Evolutionary conservation across 257 asterid species (phyloP), one percentile per base, ranked within the genome.

Genomic region (Nicotiana undulata): DNA sequence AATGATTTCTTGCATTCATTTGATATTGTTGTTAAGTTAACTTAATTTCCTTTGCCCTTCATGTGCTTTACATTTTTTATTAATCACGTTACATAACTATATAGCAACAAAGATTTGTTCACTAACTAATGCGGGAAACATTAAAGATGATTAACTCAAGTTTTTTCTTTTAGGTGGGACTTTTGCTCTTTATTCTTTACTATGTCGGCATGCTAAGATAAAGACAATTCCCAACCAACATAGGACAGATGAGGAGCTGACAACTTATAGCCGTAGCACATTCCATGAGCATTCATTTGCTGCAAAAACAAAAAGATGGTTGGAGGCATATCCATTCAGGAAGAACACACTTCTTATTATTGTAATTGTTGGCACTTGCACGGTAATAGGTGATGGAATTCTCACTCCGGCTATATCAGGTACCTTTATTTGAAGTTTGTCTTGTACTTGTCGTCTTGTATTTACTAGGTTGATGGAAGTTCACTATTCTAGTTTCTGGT

Each of bases 371-470:
- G 98, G 98, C 31, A 93, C 98, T 16, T 95, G 97, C 91, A 95
- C 89, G 96, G 94, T 95, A 68, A 91, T 95, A 82, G 99, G 99
- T 12, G 99, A 95, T 87, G 99, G 99, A 72, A 95, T 95, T 88
- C 98, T 95, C 81, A 95, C 99, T 81, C 99, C 99, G 53, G 99
- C 98, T 67, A 93, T 95, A 79, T 95, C 99, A 51, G 99, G 99
- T 95, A 87, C 31, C 4, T 70, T 63, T 64, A 29, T 79, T 60
- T 24, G 74, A 46, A 59, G 22, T 64, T 40, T 77, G 66, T 44
- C 37, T 70, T 70, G 24, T 44, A 70, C 37, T 44, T 70, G 22
- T 46, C 4, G 2, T 72, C 56, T 51, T 51, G 56, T 51, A 51
- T 51, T 40, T 68, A 20, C 22, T 72, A 31, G 22, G 31, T 72